phyloP scores from a whole-genome alignment of 2,329 filamentous ascomycete species.

The Endoconidiophora polonica region DNA sequence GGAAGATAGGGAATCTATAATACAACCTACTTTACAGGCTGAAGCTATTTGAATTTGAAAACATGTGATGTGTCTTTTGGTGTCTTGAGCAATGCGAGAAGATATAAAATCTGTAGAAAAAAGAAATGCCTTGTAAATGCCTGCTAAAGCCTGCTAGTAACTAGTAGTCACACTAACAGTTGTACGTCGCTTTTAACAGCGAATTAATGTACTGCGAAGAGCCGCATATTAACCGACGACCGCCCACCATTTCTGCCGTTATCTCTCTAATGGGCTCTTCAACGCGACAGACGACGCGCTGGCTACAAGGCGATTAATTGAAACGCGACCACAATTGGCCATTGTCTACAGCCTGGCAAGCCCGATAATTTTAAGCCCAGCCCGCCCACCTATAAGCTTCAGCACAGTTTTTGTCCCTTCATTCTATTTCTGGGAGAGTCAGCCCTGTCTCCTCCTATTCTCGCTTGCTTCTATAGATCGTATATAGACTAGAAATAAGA shows the following conservation, averaged over 20 bases:
- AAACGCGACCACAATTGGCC: constrained; percentile 4
- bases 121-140: no score
- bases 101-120: no score
- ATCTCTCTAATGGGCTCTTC: neutral
- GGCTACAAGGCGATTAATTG: constrained; percentile 5
- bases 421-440: neutral
- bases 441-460: neutral
- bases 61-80: neutral
- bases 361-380: no score
- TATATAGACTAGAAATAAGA: no score
- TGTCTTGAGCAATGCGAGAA: no score
- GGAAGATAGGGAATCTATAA: no score
- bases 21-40: no score
- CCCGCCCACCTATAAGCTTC: neutral
- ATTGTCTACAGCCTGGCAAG: no score
- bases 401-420: neutral
- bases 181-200: neutral
- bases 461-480: no score
- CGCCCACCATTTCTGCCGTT: neutral
- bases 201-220: neutral
- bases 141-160: no score
- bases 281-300: constrained; percentile 8
- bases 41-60: neutral
- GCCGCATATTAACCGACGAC: neutral
- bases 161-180: no score